A percentile compares a stretch with the other conserved stretches of the same genome.
These are phyloP conservation scores for Ophiostoma perfectum DNA, from an alignment of 2,329 filamentous ascomycete species.

Conservation along the genomic window DNA sequence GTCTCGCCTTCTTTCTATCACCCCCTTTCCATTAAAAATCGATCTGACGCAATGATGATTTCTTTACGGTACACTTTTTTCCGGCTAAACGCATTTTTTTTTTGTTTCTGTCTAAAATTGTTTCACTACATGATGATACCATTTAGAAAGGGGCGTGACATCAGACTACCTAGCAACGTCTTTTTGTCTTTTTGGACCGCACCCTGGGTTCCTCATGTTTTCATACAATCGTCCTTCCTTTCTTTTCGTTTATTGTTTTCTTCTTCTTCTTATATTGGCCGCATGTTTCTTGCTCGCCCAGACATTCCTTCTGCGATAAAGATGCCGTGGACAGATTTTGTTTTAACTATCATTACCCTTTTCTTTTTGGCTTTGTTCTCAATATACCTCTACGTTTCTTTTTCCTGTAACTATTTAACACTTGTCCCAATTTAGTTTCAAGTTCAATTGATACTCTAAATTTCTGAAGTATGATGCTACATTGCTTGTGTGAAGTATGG, in stretches of 20 bases:
- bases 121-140: constrained; percentile 18
- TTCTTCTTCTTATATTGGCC: background rate
- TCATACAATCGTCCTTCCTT: background rate
- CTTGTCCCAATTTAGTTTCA: background rate
- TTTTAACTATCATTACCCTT: background rate
- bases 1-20: background rate
- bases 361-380: constrained; percentile 5
- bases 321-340: background rate
- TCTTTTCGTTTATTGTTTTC: background rate
- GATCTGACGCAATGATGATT: background rate
- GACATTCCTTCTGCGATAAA: background rate
- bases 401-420: background rate
- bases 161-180: background rate
- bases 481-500: background rate
- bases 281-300: background rate
- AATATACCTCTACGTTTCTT: constrained; percentile 12
- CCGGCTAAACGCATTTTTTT: background rate
- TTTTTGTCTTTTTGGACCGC: background rate
- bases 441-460: background rate
- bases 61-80: background rate
- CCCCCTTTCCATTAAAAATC: background rate
- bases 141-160: background rate
- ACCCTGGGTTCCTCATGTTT: background rate
- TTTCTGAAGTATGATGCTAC: background rate
- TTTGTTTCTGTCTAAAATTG: constrained; percentile 13